Evolutionary conservation across 2,329 filamentous ascomycete species (phyloP).

Genomic region (Exserohilum turcica): DNA sequence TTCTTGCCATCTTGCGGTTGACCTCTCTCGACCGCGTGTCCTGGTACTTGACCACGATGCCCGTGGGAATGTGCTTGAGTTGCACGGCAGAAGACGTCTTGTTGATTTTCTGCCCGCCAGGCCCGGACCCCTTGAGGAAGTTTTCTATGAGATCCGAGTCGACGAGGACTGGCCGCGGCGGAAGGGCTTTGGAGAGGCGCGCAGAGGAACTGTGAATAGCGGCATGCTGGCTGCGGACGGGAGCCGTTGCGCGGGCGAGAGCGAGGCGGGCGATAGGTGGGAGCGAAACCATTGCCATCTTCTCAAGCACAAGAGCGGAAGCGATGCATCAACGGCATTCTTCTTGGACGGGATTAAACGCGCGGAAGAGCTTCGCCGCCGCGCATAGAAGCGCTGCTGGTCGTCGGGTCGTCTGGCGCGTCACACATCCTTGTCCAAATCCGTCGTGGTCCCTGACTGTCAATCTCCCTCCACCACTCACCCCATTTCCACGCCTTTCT

Average conservation of each 20-base stretch:
- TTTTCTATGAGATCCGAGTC: slow-evolving; percentile 81
- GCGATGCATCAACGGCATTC: slow-evolving; percentile 13
- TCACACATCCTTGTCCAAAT: slow-evolving; percentile 12
- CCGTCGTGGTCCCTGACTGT: slow-evolving; percentile 12
- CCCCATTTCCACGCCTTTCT: slow-evolving; percentile 2
- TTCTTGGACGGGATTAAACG: slow-evolving; percentile 19
- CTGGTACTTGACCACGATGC: slow-evolving; percentile 92
- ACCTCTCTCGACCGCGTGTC: slow-evolving; percentile 84
- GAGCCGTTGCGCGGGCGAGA: slow-evolving; percentile 2
- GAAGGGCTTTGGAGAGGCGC: slow-evolving; percentile 47
- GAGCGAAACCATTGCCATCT: slow-evolving; percentile 15
- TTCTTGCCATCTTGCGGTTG: slow-evolving; percentile 84
- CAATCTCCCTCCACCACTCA: slow-evolving; percentile 5
- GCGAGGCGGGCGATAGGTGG: slow-evolving; percentile 10
- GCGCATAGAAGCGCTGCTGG: background rate
- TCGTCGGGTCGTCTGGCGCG: background rate
- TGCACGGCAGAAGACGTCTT: slow-evolving; percentile 97
- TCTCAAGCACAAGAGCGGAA: slow-evolving; percentile 18
- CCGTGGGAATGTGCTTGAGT: slow-evolving; percentile 85
- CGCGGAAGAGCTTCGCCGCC: background rate
- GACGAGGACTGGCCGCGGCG: slow-evolving; percentile 74
- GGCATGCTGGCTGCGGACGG: slow-evolving; percentile 18
- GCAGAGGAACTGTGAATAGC: slow-evolving; percentile 20
- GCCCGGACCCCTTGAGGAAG: slow-evolving; percentile 89
- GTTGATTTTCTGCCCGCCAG: slow-evolving; percentile 97